Evolutionary conservation across 192 early-diverging fungal species (phyloP), one percentile per base, ranked within the genome.

Genomic region (Podochytrium sp.): DNA sequence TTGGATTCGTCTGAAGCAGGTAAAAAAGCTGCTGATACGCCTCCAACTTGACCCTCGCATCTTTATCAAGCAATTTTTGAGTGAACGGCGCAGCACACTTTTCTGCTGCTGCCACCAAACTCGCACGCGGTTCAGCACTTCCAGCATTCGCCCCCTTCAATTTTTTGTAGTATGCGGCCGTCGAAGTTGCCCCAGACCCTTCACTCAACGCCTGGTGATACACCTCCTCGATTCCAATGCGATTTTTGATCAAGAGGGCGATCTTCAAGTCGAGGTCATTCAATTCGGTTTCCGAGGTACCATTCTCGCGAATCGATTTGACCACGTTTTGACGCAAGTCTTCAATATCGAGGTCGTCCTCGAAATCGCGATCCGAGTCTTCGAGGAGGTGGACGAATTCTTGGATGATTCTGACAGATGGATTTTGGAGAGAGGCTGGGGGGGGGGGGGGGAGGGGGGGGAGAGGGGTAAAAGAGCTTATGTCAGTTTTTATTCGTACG

Each of bases 231-330:
- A 99, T 83, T 20, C 95, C 89, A 58, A 98, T 97, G 39, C 92
- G 88, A 82, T 99, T 99, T 74, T 94, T 93, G 47, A 99, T 90
- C 20, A 99, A 85, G 32, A 99, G 84, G 4, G 96, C 94, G 76
- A 99, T 98, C 78, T 99, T 98, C 67, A 96, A 89, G 71, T 99
- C 98, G 0, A 99, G 83, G 42, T 95, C 92, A 74, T 89, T 94
- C 10, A 99, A 76, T 30, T 94, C 87, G 2, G 80, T 73, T 55
- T 95, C 92, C 4, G 89, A 84, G 38, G 90, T 85, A 50, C 91
- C 87, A 81, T 97, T 98, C 70, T 97, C 94, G 35, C 93, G 85
- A 65, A 99, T 99, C 38, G 87, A 84, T 53, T 92, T 85, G 72
- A 98, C 91, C 4, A 96, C 96, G 30, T 86, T 75, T 74, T 96